These are phyloP conservation scores for Gymnopilus junonius DNA, from an alignment of 768 basidiomycete genomes.

Conservation along the genomic window DNA sequence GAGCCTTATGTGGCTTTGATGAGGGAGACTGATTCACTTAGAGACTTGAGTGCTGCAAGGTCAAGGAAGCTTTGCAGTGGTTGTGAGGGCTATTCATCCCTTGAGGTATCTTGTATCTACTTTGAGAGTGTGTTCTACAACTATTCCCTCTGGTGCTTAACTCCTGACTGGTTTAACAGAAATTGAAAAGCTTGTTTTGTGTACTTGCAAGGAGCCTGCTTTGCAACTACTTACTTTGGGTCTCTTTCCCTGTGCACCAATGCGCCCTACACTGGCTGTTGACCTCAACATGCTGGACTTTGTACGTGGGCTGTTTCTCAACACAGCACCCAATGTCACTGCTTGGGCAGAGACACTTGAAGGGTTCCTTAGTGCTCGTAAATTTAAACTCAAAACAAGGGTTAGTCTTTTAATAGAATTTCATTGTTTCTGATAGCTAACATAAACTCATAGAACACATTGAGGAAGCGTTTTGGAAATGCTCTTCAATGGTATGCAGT, in stretches of 20 bases:
- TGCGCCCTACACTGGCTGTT: slow-evolving; percentile 34
- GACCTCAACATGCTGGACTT: slow-evolving; percentile 35
- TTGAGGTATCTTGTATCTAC: slow-evolving; percentile 12
- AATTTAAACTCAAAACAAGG: slow-evolving; percentile 23
- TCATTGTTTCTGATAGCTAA: too few relatives aligned
- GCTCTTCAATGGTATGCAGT: slow-evolving; percentile 30
- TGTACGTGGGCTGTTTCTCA: slow-evolving; percentile 28
- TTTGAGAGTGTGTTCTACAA: slow-evolving; percentile 13
- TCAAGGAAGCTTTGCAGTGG: not conserved
- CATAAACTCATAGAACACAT: slow-evolving; percentile 27
- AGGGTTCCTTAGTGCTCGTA: slow-evolving; percentile 19
- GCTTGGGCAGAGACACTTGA: slow-evolving; percentile 30
- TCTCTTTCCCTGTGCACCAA: slow-evolving; percentile 24
- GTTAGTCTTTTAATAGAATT: slow-evolving; percentile 4
- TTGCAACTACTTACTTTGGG: slow-evolving; percentile 3
- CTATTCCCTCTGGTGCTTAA: not conserved
- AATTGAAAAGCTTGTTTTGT: slow-evolving; percentile 3
- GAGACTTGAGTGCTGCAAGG: not conserved
- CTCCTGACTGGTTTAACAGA: not conserved
- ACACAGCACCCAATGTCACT: slow-evolving; percentile 17
- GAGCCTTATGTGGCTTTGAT: slow-evolving; percentile 12
- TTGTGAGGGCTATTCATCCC: not conserved
- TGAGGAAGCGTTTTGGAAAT: slow-evolving; percentile 27
- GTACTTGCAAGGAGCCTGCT: slow-evolving; percentile 12
- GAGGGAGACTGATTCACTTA: not conserved